These are phyloP conservation scores for Cyberlindnera sargentensis DNA, from an alignment of 805 yeast species.

Conservation along the genomic window DNA sequence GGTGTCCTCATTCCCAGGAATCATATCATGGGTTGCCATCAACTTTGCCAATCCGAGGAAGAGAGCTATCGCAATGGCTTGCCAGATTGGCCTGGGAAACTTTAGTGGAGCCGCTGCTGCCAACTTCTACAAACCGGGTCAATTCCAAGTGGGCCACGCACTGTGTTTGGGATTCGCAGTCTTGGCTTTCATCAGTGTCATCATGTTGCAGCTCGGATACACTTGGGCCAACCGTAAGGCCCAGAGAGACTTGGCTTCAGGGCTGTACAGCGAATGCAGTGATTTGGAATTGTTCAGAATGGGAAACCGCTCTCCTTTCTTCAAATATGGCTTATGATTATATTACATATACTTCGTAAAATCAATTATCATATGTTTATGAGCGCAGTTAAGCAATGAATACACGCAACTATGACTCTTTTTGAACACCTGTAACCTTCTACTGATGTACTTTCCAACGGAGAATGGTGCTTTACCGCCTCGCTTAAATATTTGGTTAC, in stretches of 20 bases:
- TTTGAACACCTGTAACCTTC: too few relatives aligned
- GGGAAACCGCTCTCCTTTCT: slow-evolving; percentile 40
- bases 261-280: slow-evolving; percentile 25
- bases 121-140: slow-evolving; percentile 28
- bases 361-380: too few relatives aligned
- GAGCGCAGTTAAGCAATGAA: too few relatives aligned
- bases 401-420: too few relatives aligned
- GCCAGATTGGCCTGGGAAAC: slow-evolving; percentile 34
- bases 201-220: slow-evolving; percentile 20
- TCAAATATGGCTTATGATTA: slow-evolving; percentile 23
- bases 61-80: slow-evolving; percentile 33
- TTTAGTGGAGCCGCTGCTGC: slow-evolving; percentile 31
- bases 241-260: slow-evolving; percentile 23
- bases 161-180: slow-evolving; percentile 28
- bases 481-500: too few relatives aligned
- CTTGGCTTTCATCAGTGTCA: slow-evolving; percentile 25
- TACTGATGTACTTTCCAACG: too few relatives aligned
- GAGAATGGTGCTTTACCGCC: too few relatives aligned
- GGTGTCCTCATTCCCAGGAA: slow-evolving; percentile 28
- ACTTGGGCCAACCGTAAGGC: slow-evolving; percentile 22
- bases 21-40: slow-evolving; percentile 32
- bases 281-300: slow-evolving; percentile 28
- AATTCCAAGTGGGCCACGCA: slow-evolving; percentile 27
- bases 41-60: slow-evolving; percentile 31
- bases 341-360: too few relatives aligned